Evolutionary conservation across 1,139 yeast genomes (phyloP).

Genomic region (Candida dubliniensis): DNA sequence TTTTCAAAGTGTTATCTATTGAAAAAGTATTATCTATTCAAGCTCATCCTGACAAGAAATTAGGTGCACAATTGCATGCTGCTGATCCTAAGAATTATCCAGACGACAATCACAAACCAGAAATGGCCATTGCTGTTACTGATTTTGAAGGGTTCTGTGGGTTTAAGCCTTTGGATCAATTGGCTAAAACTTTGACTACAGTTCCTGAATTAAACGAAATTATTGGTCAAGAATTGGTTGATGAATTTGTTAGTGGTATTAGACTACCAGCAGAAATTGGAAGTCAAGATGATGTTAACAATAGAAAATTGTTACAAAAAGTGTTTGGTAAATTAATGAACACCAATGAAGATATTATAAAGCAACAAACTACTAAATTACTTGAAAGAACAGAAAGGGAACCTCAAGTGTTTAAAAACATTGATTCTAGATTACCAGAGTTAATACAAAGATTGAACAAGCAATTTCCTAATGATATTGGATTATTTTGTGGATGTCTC

Average conservation of each 20-base stretch:
- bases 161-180: slow-evolving; percentile 83
- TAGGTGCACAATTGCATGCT: slow-evolving; percentile 74
- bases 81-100: slow-evolving; percentile 93
- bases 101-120: slow-evolving; percentile 98
- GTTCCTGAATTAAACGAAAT: slow-evolving; percentile 76
- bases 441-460: slow-evolving; percentile 73
- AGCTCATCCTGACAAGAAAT: slow-evolving; percentile 93
- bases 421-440: slow-evolving; percentile 58
- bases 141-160: slow-evolving; percentile 98
- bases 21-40: slow-evolving; percentile 91
- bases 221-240: slow-evolving; percentile 61
- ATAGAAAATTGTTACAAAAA: slow-evolving; percentile 66
- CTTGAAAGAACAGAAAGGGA: slow-evolving; percentile 58
- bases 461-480: slow-evolving; percentile 92
- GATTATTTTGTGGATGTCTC: slow-evolving; percentile 93
- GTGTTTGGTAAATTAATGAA: slow-evolving; percentile 85
- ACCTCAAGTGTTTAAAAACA: slow-evolving; percentile 48
- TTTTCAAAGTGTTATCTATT: slow-evolving; percentile 91
- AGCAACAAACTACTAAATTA: slow-evolving; percentile 55
- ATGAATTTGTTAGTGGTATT: slow-evolving; percentile 52
- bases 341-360: slow-evolving; percentile 58
- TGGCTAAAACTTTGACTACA: slow-evolving; percentile 61
- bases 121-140: slow-evolving; percentile 97
- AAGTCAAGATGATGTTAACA: slow-evolving; percentile 47
- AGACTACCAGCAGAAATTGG: slow-evolving; percentile 45